Base-by-base conservation (phyloP, 2,329 filamentous ascomycete species). In the Alternaria angustiovoidea region DNA sequence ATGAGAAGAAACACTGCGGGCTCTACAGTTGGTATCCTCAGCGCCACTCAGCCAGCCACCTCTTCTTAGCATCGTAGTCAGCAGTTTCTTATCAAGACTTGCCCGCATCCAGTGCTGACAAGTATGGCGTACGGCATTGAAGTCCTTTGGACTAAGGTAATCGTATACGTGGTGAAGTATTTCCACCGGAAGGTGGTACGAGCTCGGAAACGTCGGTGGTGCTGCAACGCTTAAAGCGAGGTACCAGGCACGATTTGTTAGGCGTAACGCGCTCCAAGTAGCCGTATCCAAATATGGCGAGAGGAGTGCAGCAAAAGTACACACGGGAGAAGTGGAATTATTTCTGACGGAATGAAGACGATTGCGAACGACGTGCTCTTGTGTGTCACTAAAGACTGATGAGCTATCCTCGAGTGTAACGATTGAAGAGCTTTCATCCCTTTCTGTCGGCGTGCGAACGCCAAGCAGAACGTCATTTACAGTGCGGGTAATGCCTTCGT, bases 41-140 rank as follows among this genome's bases (percentile, higher is more conserved):
- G 57, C 32, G 53, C 51, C 36, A 34, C 69, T 64, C 20, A 51
- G 47, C 83, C 86, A 87, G 4, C 86, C 86, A 38, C 84, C 85
- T 59, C 83, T 79, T 65, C 80, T 82, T 44, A 89, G 69, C 85
- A 89, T 88, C 2, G 67, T 68, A 26, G 77, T 74, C 11, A 90
- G 76, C 2, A 90, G 65, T 2, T 68, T 75, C 42, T 76, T 74
- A 51, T 88, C 78, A n/a, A 90, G 72, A 51, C 87, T 86, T 22
- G 82, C 83, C 38, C 82, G 74, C 79, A 89, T 87, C 88, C 87
- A 91, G 36, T 77, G 75, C 46, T 84, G 83, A 68, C 87, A 91
- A 18, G 84, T 84, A 62, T 86, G 84, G 18, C 88, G 82, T 16
- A 87, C 87, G 54, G 85, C 81, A 67, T 91, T 85, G 71, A 89